Base-by-base conservation (phyloP, 2,329 filamentous ascomycete species). In the Fusarium heterosporum region DNA sequence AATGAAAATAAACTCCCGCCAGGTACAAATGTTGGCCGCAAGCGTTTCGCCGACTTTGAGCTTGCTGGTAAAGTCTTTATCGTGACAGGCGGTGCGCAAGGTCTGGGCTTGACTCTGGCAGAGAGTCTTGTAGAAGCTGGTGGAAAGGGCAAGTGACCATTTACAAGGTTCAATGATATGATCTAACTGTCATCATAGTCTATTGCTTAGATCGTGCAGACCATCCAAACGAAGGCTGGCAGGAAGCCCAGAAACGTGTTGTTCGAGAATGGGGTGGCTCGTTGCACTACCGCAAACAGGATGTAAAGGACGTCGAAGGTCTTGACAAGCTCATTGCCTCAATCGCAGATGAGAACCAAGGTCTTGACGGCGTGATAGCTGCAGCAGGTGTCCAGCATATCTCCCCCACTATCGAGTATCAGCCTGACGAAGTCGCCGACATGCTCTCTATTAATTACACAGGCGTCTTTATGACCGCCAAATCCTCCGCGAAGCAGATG, bases 401-500 rank as follows among this genome's bases (percentile, higher is more conserved):
- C 78, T 93, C 89, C 0, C 80, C 91, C 0, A 93, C 94, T 2
- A 81, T 97, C 53, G 93, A 97, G 41, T 96, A 96, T 74, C 85
- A 86, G 25, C 87, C 91, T 19, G 84, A 90, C 73, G 91, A 93
- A 75, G 88, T 89, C 75, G 88, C 93, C 76, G 86, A 89, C 77
- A 92, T 97, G 82, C 84, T 97, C 77, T 87, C 91, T 71, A 90
- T 95, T 73, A 96, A 97, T 79, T 84, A 97, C 71, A 96, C 89
- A 10, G 94, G 94, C 12, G 89, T 86, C 26, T 92, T 93, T 79
- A 88, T 94, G 85, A 96, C 93, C 64, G 93, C 93, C 30, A 92
- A 95, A 82, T 93, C 92, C 17, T 92, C 93, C 12, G 94, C 93
- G 28, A 85, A 89, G 51, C 90, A 96, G 75, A 89, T 92, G 85